Percentiles rank a stretch among this genome's conserved stretches.
These are phyloP conservation scores for Sambucus nigra DNA, from an alignment of 129 eudicot species.

Conservation along the genomic window DNA sequence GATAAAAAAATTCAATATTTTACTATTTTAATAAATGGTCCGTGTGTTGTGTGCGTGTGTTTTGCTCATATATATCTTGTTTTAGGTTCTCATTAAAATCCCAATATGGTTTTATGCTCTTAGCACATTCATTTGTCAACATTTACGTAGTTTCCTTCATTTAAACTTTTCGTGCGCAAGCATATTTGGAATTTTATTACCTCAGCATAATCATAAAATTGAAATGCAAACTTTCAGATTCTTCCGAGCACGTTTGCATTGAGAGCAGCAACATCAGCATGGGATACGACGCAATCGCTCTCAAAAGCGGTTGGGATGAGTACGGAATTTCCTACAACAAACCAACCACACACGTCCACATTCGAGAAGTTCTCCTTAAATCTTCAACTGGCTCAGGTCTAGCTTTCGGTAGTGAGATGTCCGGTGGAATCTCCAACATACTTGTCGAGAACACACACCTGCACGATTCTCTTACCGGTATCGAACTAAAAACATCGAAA, in stretches of 20 bases:
- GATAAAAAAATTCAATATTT: too few relatives aligned
- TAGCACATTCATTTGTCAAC: neutral
- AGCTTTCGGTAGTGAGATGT: conserved; percentile 79
- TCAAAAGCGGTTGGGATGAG: conserved; percentile 91
- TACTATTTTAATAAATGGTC: too few relatives aligned
- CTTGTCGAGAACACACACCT: conserved; percentile 35
- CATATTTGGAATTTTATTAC: neutral
- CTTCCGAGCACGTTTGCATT: conserved; percentile 65
- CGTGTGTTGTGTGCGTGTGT: too few relatives aligned
- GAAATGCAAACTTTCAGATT: conserved; percentile 36
- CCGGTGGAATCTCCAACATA: conserved; percentile 61
- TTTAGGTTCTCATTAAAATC: too few relatives aligned
- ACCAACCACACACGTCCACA: conserved; percentile 51
- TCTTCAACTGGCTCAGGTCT: conserved; percentile 55
- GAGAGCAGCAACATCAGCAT: conserved; percentile 66
- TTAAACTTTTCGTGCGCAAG: neutral
- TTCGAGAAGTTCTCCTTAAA: conserved; percentile 35
- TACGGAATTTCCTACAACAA: conserved; percentile 51
- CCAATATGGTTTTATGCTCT: too few relatives aligned
- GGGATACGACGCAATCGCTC: conserved; percentile 59
- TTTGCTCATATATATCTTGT: too few relatives aligned
- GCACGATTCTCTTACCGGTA: conserved; percentile 44
- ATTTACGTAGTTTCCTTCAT: neutral
- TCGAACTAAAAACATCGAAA: conserved; percentile 44
- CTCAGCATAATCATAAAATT: neutral